These are phyloP conservation scores for Curvularia verruculosa DNA, from an alignment of 2,329 filamentous ascomycete genomes.

Conservation along the genomic window DNA sequence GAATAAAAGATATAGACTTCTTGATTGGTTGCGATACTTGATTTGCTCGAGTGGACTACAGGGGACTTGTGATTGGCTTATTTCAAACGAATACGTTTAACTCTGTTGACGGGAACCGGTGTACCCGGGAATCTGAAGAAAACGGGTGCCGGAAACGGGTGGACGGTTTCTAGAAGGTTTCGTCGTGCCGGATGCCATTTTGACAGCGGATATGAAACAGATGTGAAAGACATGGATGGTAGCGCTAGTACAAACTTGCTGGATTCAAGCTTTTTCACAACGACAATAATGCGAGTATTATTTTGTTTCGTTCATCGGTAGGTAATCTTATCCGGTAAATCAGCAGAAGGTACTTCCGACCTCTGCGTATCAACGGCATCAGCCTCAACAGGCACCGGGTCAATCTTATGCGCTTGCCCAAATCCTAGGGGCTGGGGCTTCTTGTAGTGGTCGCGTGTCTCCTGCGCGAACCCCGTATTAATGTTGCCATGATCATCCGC, in stretches of 20 bases:
- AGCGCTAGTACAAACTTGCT: not conserved
- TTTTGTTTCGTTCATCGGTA: slow-evolving; percentile 25
- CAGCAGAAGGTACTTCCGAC: slow-evolving; percentile 7
- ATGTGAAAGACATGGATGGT: not conserved
- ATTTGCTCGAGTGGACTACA: not conserved
- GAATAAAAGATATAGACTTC: no score
- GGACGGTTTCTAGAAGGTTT: not conserved
- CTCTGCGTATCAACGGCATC: slow-evolving; percentile 23
- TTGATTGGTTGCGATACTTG: not conserved
- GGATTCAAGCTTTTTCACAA: not conserved
- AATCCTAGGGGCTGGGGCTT: slow-evolving; percentile 4
- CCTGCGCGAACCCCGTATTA: slow-evolving; percentile 9
- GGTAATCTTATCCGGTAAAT: slow-evolving; percentile 32
- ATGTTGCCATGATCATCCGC: slow-evolving; percentile 18
- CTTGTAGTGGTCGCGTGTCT: slow-evolving; percentile 6
- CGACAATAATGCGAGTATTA: not conserved
- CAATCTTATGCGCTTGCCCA: slow-evolving; percentile 1
- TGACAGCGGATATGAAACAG: not conserved
- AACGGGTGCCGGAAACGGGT: not conserved
- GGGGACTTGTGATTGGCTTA: not conserved
- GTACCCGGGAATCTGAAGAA: not conserved
- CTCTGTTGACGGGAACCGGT: not conserved
- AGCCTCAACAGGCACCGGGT: slow-evolving; percentile 9
- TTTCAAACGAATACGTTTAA: not conserved
- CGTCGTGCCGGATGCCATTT: not conserved